These are phyloP conservation scores for Camellia lanceoleosa DNA, from an alignment of 148 eudicot species.

Conservation along the genomic window DNA sequence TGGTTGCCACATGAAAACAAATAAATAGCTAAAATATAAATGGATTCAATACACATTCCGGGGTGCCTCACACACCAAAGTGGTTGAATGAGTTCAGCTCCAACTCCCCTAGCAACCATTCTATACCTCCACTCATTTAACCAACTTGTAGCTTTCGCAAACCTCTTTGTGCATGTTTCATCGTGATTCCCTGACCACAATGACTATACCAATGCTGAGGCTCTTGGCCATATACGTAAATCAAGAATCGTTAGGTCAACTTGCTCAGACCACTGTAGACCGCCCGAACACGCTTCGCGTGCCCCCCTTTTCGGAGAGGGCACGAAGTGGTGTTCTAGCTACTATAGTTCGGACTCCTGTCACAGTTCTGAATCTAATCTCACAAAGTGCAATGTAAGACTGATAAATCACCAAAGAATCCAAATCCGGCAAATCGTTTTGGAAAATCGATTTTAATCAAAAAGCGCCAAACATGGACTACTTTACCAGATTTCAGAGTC, in stretches of 20 bases:
- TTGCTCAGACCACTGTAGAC: constrained; percentile 70
- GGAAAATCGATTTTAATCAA: too few species aligned
- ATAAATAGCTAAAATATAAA: constrained; percentile 25
- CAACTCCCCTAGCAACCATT: constrained; percentile 76
- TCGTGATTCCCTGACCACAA: constrained; percentile 83
- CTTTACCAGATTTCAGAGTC: too few species aligned
- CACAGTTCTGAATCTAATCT: too few species aligned
- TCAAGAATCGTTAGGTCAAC: constrained; percentile 76
- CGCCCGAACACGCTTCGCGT: too few species aligned
- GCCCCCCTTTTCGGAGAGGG: too few species aligned
- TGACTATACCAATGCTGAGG: constrained; percentile 74
- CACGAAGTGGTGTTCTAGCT: too few species aligned
- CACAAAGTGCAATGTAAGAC: too few species aligned
- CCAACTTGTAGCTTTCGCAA: constrained; percentile 73
- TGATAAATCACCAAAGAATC: too few species aligned
- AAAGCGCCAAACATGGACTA: too few species aligned
- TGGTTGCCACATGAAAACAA: background rate
- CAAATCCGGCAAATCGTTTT: too few species aligned
- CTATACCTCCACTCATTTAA: constrained; percentile 75
- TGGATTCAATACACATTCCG: constrained; percentile 74
- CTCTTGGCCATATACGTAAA: constrained; percentile 74
- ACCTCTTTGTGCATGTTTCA: constrained; percentile 59
- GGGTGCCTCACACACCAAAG: constrained; percentile 88
- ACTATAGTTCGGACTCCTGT: too few species aligned
- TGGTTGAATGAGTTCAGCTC: constrained; percentile 90